These are phyloP conservation scores for Macrolepiota fuliginosa DNA, from an alignment of 768 basidiomycete genomes.

Conservation along the genomic window DNA sequence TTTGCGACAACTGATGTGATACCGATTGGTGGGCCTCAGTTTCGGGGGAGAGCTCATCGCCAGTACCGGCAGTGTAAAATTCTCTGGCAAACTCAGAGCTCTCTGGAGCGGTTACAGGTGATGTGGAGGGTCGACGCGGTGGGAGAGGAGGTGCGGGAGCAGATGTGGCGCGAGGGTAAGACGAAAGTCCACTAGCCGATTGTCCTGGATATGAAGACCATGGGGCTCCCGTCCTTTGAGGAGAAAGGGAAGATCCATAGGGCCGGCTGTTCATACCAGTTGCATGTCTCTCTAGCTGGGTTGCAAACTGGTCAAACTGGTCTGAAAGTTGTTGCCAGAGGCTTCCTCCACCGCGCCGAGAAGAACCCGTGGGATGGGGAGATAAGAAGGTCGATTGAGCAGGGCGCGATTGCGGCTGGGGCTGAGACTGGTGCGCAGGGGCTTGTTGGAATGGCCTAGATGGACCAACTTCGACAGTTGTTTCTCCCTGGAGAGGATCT, in stretches of 20 bases:
- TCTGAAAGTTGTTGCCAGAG: slow-evolving; percentile 7
- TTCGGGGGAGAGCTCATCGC: slow-evolving; percentile 13
- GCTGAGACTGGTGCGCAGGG: slow-evolving; percentile 13
- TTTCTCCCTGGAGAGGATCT: slow-evolving; percentile 55
- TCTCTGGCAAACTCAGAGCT: slow-evolving; percentile 59
- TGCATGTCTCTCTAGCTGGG: not conserved
- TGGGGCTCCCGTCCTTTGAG: not conserved
- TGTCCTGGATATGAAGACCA: slow-evolving; percentile 5
- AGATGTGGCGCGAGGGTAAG: not conserved
- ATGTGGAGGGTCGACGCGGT: slow-evolving; percentile 22
- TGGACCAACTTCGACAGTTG: slow-evolving; percentile 63
- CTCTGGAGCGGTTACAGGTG: slow-evolving; percentile 12
- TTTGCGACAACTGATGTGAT: not conserved
- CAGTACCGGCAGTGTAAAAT: slow-evolving; percentile 52
- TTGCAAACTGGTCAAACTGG: slow-evolving; percentile 6
- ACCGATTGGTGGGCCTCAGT: not conserved
- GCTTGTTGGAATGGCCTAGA: slow-evolving; percentile 55
- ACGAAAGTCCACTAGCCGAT: not conserved
- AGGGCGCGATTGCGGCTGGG: slow-evolving; percentile 7
- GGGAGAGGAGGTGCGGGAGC: slow-evolving; percentile 16
- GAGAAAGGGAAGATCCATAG: not conserved
- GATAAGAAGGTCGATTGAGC: too few species aligned
- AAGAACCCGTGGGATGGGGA: too few species aligned
- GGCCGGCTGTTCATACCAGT: not conserved
- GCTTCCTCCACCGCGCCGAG: not conserved